Base-by-base conservation (phyloP, 2,329 filamentous ascomycete species). In the Trichoderma sp. region DNA sequence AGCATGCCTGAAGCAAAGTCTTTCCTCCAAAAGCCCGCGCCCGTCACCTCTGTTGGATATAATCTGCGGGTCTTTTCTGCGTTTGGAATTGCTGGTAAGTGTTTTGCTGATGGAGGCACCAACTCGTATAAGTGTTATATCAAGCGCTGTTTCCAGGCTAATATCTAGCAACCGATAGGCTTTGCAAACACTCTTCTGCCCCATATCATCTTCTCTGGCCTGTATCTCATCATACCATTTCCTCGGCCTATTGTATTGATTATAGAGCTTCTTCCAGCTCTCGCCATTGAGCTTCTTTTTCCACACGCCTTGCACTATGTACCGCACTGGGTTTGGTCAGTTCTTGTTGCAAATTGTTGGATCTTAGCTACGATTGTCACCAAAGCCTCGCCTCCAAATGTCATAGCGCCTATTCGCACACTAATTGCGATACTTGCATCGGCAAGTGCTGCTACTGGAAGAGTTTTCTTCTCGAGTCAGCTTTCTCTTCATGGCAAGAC, bases 401-500 rank as follows among this genome's bases (percentile, higher is more conserved):
- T 80, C 5, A 69, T 74, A 0, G 76, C 78, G 8, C 70, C 74
- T 1, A 34, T 76, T 4, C 73, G 79, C 28, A 72, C 78, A 18
- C 69, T 78, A 5, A 75, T 74, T 6, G 74, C 77, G 1, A 52
- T 74, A 2, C 67, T 80, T 11, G 78, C 76, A 1, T 76, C 79
- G 2, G 70, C 71, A 0, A 71, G 72, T 0, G 70, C 79, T 2
- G 76, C 78, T 4, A 74, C 73, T 5, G 77, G 74, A 61, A 78
- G 81, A 18, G 69, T 80, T 2, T 76, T 75, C 2, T 77, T 76
- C 60, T 56, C 80, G n/a, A 75, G 75, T 16, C 73, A 75, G 73
- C 61, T 76, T 14, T 73, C 75, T 0, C 72, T 75, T 13, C 77
- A 79, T 46, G 76, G 77, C 21, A 72, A 72, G 55, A 65, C 71